phyloP scores from a whole-genome alignment of 768 basidiomycete genomes.

The Mycena capillaripes region DNA sequence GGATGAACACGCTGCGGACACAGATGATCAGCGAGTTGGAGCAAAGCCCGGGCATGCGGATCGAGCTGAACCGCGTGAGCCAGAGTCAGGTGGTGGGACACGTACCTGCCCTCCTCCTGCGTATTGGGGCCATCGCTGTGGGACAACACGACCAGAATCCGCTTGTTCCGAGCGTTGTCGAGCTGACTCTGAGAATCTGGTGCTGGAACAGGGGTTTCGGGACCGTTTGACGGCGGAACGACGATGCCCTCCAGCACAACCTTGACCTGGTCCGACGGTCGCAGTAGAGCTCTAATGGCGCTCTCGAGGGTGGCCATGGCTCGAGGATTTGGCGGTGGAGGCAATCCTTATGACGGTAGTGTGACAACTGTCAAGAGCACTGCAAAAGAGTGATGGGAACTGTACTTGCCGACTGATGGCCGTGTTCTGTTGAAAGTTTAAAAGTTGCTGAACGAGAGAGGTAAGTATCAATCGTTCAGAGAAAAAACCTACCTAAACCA shows the following conservation, averaged over 20 bases:
- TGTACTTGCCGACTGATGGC: too few species aligned
- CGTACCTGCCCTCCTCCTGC: slow-evolving; percentile 70
- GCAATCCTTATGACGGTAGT: neutral
- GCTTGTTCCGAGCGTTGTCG: slow-evolving; percentile 43
- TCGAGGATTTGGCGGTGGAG: neutral
- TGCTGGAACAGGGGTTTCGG: slow-evolving; percentile 23
- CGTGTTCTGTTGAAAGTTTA: too few species aligned
- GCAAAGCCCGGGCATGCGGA: slow-evolving; percentile 23
- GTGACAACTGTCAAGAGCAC: neutral
- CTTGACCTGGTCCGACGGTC: slow-evolving; percentile 61
- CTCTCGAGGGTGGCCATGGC: slow-evolving; percentile 35
- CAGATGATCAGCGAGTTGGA: neutral
- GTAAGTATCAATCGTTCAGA: too few species aligned
- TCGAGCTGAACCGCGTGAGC: neutral
- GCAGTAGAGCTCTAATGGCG: slow-evolving; percentile 45
- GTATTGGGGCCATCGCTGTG: slow-evolving; percentile 59
- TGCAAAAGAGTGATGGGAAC: too few species aligned
- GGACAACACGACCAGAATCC: slow-evolving; percentile 64
- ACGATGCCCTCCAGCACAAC: slow-evolving; percentile 56
- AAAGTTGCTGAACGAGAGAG: too few species aligned
- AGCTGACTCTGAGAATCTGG: slow-evolving; percentile 11
- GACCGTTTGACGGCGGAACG: slow-evolving; percentile 33
- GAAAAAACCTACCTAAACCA: too few species aligned
- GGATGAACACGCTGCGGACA: slow-evolving; percentile 61
- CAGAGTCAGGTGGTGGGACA: slow-evolving; percentile 2